Conservation (phyloP, 2,329 filamentous ascomycete species). For the Colletotrichum ledebouriae region DNA sequence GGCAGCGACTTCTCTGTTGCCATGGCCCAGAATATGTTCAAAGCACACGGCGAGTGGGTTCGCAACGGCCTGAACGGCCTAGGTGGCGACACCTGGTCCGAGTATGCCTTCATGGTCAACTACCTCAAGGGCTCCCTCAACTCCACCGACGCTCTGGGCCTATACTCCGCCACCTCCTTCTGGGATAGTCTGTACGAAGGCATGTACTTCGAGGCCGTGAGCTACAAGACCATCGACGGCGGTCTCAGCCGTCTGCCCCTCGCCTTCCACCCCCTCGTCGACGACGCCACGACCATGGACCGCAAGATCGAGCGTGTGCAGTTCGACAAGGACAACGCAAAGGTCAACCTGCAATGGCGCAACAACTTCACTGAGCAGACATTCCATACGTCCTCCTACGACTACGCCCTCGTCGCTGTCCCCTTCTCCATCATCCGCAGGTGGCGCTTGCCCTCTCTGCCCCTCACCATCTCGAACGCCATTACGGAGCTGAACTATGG, state of each 20-base stretch:
- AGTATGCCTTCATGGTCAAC: slow-evolving; percentile 73
- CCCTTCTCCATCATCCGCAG: slow-evolving; percentile 75
- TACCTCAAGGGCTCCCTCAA: slow-evolving; percentile 67
- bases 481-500: slow-evolving; percentile 62
- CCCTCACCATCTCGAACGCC: slow-evolving; percentile 59
- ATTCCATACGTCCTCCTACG: slow-evolving; percentile 66
- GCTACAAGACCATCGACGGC: slow-evolving; percentile 75
- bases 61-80: slow-evolving; percentile 54
- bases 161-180: slow-evolving; percentile 54
- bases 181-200: slow-evolving; percentile 68
- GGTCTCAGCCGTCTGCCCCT: slow-evolving; percentile 68
- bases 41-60: slow-evolving; percentile 57
- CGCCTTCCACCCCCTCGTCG: slow-evolving; percentile 73
- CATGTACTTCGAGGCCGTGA: slow-evolving; percentile 70
- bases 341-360: slow-evolving; percentile 72
- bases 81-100: slow-evolving; percentile 74
- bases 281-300: slow-evolving; percentile 67
- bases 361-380: slow-evolving; percentile 54
- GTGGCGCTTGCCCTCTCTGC: slow-evolving; percentile 68
- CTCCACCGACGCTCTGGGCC: slow-evolving; percentile 60
- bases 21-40: slow-evolving; percentile 59
- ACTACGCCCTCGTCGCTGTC: slow-evolving; percentile 75
- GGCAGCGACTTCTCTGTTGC: slow-evolving; percentile 53
- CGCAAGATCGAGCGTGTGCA: slow-evolving; percentile 69
- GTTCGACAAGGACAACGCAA: slow-evolving; percentile 63